Percentiles rank a stretch among this genome's conserved stretches.
These are phyloP conservation scores for Fusarium brevicatenulatum DNA, from an alignment of 2,329 filamentous ascomycete genomes.

Conservation along the genomic window DNA sequence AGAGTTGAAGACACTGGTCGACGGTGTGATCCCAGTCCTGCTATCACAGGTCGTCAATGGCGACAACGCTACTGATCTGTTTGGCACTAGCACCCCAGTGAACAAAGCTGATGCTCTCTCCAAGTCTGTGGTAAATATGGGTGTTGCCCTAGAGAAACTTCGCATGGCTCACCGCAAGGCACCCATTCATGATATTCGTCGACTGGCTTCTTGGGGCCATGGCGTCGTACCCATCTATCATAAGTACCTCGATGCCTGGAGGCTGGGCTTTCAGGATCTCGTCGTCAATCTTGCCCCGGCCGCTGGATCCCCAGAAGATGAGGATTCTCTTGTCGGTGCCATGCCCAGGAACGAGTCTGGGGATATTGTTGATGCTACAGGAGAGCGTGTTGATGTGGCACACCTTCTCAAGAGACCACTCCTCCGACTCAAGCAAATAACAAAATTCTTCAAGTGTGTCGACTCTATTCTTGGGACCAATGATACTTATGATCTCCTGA, in stretches of 20 bases:
- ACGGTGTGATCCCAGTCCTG: slow-evolving; percentile 93
- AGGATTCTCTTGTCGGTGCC: slow-evolving; percentile 68
- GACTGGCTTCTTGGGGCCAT: slow-evolving; percentile 83
- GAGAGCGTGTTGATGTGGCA: slow-evolving; percentile 92
- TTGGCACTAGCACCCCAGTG: slow-evolving; percentile 65
- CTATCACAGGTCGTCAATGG: slow-evolving; percentile 84
- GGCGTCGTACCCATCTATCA: slow-evolving; percentile 81
- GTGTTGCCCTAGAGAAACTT: slow-evolving; percentile 85
- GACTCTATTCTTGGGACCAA: slow-evolving; percentile 64
- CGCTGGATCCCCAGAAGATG: slow-evolving; percentile 61
- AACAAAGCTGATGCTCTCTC: slow-evolving; percentile 72
- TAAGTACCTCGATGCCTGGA: slow-evolving; percentile 88
- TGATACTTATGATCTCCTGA: slow-evolving; percentile 53
- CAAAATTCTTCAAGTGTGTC: slow-evolving; percentile 81
- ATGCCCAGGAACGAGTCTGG: slow-evolving; percentile 72
- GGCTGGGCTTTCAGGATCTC: slow-evolving; percentile 92
- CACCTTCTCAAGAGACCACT: slow-evolving; percentile 91
- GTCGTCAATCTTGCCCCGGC: slow-evolving; percentile 90
- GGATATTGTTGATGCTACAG: slow-evolving; percentile 76
- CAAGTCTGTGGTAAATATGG: slow-evolving; percentile 94
- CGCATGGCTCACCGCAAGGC: slow-evolving; percentile 83
- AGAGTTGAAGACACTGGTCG: slow-evolving; percentile 91
- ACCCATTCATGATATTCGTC: slow-evolving; percentile 76
- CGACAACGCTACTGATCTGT: slow-evolving; percentile 72
- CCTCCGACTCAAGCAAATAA: slow-evolving; percentile 86